Conservation (phyloP, 2,329 filamentous ascomycete genomes). For the Endocalyx cinctus region DNA sequence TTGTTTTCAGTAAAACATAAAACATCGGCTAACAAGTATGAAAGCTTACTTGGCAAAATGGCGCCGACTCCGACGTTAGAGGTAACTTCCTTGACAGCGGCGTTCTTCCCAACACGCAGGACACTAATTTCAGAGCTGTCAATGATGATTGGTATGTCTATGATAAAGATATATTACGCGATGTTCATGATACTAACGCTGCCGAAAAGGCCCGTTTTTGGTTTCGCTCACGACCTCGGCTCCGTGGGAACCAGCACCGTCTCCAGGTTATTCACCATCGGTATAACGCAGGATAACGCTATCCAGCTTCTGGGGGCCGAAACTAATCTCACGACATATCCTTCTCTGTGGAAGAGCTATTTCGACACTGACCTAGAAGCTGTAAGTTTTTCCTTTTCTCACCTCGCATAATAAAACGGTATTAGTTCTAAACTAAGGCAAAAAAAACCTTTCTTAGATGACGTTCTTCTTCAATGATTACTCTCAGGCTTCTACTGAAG, state of each 20-base stretch:
- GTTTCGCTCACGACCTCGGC: constrained; percentile 61
- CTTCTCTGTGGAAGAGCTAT: constrained; percentile 73
- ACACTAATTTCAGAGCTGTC: constrained; percentile 61
- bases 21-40: constrained; percentile 12
- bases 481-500: constrained; percentile 49
- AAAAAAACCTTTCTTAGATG: constrained; percentile 42
- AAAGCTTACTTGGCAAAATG: constrained; percentile 66
- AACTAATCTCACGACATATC: constrained; percentile 57
- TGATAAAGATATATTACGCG: too few relatives aligned
- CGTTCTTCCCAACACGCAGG: constrained; percentile 58
- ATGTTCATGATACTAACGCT: too few relatives aligned
- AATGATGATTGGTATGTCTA: constrained; percentile 53
- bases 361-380: constrained; percentile 60
- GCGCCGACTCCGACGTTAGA: constrained; percentile 61
- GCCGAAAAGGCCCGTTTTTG: constrained; percentile 83
- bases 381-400: constrained; percentile 23
- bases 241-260: constrained; percentile 31
- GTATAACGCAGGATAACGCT: constrained; percentile 71
- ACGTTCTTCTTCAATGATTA: constrained; percentile 76
- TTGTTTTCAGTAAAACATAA: neutral
- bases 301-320: constrained; percentile 69
- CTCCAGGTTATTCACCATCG: constrained; percentile 66
- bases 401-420: constrained; percentile 7
- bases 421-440: too few relatives aligned
- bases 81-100: constrained; percentile 61